Evolutionary conservation across 2,329 filamentous ascomycete genomes (phyloP), one percentile per base, ranked within the genome.

Genomic region (Drechslerella stenobrocha): DNA sequence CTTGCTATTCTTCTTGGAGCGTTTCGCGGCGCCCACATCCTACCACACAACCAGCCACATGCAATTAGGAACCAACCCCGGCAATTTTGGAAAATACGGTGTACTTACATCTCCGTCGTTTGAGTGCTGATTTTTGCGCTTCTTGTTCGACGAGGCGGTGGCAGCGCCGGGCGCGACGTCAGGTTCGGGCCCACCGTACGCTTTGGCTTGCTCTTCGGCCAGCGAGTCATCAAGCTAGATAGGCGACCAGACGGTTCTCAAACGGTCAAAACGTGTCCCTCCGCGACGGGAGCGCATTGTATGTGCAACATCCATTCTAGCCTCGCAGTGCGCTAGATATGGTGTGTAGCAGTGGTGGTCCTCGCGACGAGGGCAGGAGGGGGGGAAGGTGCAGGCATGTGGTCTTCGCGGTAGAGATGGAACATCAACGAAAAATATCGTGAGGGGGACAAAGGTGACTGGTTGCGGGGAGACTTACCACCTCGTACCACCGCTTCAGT

Each of bases 401-500:
- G 51, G 42, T 56, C 57, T 63, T 61, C 11, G 13, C 40, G 42
- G 40, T 45, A 58, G 28, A 67, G 23, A 52, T 46, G 50, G 23
- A 42, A 52, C 24, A 61, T 61, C 53, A 70, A 61, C 56, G 61
- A 67, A 61, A 57, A 26, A 52, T 65, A 56, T 63, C 57, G 52
- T 52, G 60, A 18, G 26, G n/a, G 9, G 24, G 18, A 22, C 15
- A 34, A 28, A 20, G 24, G 4, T 7, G 22, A 20, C 3, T 8
- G 4, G 37, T 5, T 13, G 15, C 8, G 35, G 15, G 76, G 72
- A 4, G 71, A 71, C 34, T 76, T 80, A 82, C 83, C 75, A 81
- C 80, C 71, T 85, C 86, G 55, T 90, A 81, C 91, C 91, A 96
- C 77, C 84, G 83, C 77, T 84, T 86, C 72, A 85, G 77, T 51